Base-by-base conservation (phyloP, 805 yeast genomes). In the Myxozyma geophila region DNA sequence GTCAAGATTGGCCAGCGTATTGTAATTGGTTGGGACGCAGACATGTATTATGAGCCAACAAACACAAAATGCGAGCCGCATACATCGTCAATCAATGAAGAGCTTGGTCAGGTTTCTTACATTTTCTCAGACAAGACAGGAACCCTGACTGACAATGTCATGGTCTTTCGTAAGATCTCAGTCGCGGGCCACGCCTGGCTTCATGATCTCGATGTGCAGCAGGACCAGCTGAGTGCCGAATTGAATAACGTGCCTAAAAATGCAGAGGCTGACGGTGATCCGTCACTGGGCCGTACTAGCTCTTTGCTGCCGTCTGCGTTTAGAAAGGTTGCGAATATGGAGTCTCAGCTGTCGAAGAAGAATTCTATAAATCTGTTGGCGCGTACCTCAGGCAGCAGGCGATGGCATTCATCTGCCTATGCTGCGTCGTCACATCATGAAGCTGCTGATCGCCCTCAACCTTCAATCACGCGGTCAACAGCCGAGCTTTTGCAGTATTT, bases 61-160 rank as follows among this genome's bases (percentile, higher is more conserved):
- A 85, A 95, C 71, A 95, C 97, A 0, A 97, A 96, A 0, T 93
- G 97, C 54, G 97, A 90, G 70, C 96, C 97, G 0, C 87, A 93
- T 74, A 92, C 98, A 0, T 97, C 98, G 0, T 90, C 98, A 0
- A 91, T 95, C 69, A 82, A 95, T 68, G 99, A 95, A 74, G 99
- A 95, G 76, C 79, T 95, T 70, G 99, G 99, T 1, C 99, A 95
- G 74, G 98, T 96, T 0, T 88, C 96, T 54, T 92, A 93, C 73
- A 83, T 95, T 2, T 95, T 95, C 74, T 89, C 97, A 64, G 99
- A 95, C 76, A 95, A 95, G 75, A 95, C 99, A 0, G 99, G 99
- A 9, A 95, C 99, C 0, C 81, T 95, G 65, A 95, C 99, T 0
- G 98, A 95, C 71, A 95, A 95, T 74, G 78, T 87, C 70, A 95